A percentile compares a stretch with the other conserved stretches of the same genome.
Conservation (phyloP, 306 rosid species). For the Vigna reflexopilosa region DNA sequence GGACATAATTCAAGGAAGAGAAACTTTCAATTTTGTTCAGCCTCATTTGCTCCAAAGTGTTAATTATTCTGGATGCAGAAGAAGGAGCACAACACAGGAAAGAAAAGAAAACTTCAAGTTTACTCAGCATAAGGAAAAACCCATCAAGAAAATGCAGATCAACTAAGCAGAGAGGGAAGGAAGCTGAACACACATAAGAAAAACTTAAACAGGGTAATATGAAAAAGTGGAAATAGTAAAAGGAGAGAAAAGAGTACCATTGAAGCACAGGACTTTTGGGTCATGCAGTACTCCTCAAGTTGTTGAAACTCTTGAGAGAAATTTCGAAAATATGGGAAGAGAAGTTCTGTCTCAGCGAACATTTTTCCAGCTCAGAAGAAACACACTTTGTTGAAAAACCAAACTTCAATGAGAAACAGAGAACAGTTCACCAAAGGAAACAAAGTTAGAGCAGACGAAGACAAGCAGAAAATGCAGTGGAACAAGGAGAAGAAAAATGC, state of each 20-base stretch:
- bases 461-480: neutral
- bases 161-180: constrained; percentile 32
- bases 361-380: constrained; percentile 52
- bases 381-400: constrained; percentile 13
- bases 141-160: constrained; percentile 56
- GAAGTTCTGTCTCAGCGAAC: constrained; percentile 80
- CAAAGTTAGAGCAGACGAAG: constrained; percentile 24
- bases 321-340: constrained; percentile 75
- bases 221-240: constrained; percentile 7
- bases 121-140: constrained; percentile 5
- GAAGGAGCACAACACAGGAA: neutral
- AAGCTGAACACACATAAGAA: constrained; percentile 13
- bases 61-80: constrained; percentile 16
- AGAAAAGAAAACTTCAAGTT: constrained; percentile 13
- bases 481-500: constrained; percentile 43
- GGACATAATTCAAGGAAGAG: neutral
- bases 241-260: constrained; percentile 55
- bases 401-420: constrained; percentile 38
- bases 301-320: constrained; percentile 77
- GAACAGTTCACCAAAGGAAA: neutral
- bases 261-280: constrained; percentile 70
- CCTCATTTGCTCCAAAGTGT: constrained; percentile 40
- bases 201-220: neutral
- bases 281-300: constrained; percentile 75
- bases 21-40: constrained; percentile 4